Conservation (phyloP, 23 red algal genomes). For the Pyropia haitanensis region DNA sequence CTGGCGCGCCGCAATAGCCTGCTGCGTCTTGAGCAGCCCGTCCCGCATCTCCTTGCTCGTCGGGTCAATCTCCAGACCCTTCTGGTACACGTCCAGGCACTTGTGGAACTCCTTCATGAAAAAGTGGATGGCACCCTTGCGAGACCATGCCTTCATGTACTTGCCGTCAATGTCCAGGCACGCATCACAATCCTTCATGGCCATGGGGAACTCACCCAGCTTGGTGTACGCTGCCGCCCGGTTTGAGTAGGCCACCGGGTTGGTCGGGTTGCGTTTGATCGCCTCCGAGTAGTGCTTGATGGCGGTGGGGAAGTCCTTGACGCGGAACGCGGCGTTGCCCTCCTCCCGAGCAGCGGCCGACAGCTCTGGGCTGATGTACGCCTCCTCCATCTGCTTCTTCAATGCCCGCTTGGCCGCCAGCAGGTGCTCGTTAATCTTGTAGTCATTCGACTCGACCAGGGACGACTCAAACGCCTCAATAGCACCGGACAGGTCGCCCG, state of each 20-base stretch:
- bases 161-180: conserved; percentile 78
- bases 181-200: conserved; percentile 86
- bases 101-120: conserved; percentile 99
- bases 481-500: conserved; percentile 58
- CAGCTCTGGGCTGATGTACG: conserved; percentile 82
- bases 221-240: conserved; percentile 97
- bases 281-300: conserved; percentile 96
- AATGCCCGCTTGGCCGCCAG: conserved; percentile 33
- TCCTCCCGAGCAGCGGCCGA: conserved; percentile 54
- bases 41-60: conserved; percentile 82
- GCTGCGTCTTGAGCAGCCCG: conserved; percentile 57
- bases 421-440: conserved; percentile 47
- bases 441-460: conserved; percentile 82
- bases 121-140: conserved; percentile 92
- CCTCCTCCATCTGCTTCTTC: conserved; percentile 64
- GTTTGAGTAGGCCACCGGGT: conserved; percentile 85
- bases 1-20: conserved; percentile 71
- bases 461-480: conserved; percentile 85
- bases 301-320: conserved; percentile 79
- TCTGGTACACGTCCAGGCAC: conserved; percentile 85
- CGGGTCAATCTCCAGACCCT: conserved; percentile 79
- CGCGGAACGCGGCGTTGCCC: conserved; percentile 77
- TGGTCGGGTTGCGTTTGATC: conserved; percentile 88
- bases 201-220: conserved; percentile 85
- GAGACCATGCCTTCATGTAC: conserved; percentile 82